Conservation (phyloP, 768 basidiomycete species). For the Favolaschia claudopus region DNA sequence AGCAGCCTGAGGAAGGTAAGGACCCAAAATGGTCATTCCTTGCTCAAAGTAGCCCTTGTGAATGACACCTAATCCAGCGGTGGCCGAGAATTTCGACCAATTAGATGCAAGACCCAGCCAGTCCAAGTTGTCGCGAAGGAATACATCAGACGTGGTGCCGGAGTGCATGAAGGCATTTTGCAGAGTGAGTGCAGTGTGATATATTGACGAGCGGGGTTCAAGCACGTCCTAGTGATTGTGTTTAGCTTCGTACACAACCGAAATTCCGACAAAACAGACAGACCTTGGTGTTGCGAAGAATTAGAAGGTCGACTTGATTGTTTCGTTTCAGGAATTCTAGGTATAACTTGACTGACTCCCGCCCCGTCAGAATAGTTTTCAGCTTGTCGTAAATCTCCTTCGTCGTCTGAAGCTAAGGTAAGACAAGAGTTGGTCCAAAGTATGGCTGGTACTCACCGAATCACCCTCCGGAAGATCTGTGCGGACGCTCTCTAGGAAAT, state of each 20-base stretch:
- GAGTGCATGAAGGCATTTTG: slow-evolving; percentile 98
- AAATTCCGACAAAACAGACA: neutral
- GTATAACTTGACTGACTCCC: slow-evolving; percentile 91
- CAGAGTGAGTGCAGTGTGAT: slow-evolving; percentile 94
- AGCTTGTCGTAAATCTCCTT: slow-evolving; percentile 76
- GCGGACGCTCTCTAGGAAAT: slow-evolving; percentile 84
- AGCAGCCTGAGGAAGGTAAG: slow-evolving; percentile 86
- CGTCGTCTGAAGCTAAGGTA: slow-evolving; percentile 51
- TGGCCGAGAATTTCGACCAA: slow-evolving; percentile 99
- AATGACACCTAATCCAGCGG: slow-evolving; percentile 95
- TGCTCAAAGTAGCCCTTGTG: slow-evolving; percentile 97
- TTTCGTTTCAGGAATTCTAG: slow-evolving; percentile 95
- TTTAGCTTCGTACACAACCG: neutral
- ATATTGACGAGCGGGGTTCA: slow-evolving; percentile 94
- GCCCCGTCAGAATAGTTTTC: slow-evolving; percentile 85
- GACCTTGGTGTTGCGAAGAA: slow-evolving; percentile 93
- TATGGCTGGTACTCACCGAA: slow-evolving; percentile 50
- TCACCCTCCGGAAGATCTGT: slow-evolving; percentile 73
- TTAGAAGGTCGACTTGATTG: slow-evolving; percentile 90
- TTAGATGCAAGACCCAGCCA: slow-evolving; percentile 96
- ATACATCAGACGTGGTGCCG: slow-evolving; percentile 95
- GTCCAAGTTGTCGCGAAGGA: slow-evolving; percentile 94
- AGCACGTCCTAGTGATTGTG: slow-evolving; percentile 71
- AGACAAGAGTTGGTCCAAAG: slow-evolving; percentile 1
- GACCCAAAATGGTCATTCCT: slow-evolving; percentile 90